Conservation (phyloP, 2,329 filamentous ascomycete genomes). For the Tolypocladium endophyticum region DNA sequence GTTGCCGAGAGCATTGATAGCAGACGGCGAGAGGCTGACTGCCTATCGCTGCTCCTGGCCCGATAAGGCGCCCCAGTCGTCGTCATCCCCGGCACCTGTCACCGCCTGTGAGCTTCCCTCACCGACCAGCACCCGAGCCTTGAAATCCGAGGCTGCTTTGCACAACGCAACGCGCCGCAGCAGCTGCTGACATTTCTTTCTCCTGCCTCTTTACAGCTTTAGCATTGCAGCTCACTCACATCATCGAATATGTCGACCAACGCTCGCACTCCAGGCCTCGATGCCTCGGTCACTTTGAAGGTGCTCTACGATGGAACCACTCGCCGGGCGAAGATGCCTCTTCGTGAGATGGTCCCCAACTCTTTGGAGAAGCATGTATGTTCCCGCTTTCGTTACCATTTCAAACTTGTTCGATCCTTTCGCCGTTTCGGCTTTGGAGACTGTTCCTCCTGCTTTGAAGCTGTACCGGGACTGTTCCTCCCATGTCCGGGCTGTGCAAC, state of each 20-base stretch:
- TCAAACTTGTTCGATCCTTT: background rate
- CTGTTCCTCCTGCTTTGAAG: no score
- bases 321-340: constrained; percentile 78
- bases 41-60: background rate
- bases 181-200: background rate
- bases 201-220: background rate
- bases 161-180: background rate
- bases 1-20: background rate
- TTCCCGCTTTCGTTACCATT: constrained; percentile 13
- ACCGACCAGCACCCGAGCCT: background rate
- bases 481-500: background rate
- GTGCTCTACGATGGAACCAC: constrained; percentile 65
- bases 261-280: constrained; percentile 11
- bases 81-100: background rate
- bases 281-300: constrained; percentile 65
- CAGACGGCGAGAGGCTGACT: background rate
- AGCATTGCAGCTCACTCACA: background rate
- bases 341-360: constrained; percentile 68
- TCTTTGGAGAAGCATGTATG: constrained; percentile 77
- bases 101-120: constrained; percentile 2
- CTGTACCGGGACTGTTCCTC: no score
- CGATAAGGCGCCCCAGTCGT: background rate
- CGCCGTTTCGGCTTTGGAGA: background rate
- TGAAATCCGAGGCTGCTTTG: background rate
- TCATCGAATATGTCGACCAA: constrained; percentile 16